phyloP scores from a whole-genome alignment of 139 green algal genomes.

The Pycnococcus provasolii region DNA sequence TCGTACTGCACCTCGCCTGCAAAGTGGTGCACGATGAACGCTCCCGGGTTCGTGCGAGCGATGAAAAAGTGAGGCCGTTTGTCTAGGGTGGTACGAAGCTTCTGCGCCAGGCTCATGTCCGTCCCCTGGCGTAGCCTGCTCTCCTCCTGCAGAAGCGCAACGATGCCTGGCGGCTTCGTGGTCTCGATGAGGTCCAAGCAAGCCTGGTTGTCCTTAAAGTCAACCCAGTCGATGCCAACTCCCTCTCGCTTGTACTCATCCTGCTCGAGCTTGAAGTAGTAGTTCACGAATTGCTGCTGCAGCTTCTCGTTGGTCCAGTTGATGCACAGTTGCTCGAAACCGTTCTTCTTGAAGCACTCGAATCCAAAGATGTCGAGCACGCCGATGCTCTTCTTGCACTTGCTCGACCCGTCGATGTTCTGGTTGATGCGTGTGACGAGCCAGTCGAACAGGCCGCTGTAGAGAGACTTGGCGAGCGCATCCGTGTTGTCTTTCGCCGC shows the following conservation, averaged over 20 bases:
- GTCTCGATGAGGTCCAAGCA: slow-evolving; percentile 3
- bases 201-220: slow-evolving; percentile 24
- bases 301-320: slow-evolving; percentile 27
- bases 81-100: background rate
- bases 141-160: background rate
- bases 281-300: slow-evolving; percentile 22
- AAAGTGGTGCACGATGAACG: background rate
- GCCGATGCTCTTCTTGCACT: slow-evolving; percentile 12
- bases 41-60: background rate
- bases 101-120: background rate
- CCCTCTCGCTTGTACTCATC: slow-evolving; percentile 26
- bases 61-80: background rate
- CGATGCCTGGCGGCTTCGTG: background rate
- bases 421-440: slow-evolving; percentile 18
- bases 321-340: slow-evolving; percentile 40
- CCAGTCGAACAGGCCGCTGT: slow-evolving; percentile 36
- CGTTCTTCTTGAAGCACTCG: slow-evolving; percentile 36
- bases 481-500: slow-evolving; percentile 20
- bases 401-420: background rate
- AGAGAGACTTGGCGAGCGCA: slow-evolving; percentile 34
- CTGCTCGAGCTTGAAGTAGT: slow-evolving; percentile 23
- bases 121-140: background rate
- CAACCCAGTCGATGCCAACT: slow-evolving; percentile 11
- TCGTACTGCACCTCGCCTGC: background rate
- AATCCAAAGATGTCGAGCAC: slow-evolving; percentile 40